Percentiles rank a stretch among this genome's conserved stretches.
phyloP scores from a whole-genome alignment of 1,284 basidiomycete genomes.

The Testicularia cyperi region DNA sequence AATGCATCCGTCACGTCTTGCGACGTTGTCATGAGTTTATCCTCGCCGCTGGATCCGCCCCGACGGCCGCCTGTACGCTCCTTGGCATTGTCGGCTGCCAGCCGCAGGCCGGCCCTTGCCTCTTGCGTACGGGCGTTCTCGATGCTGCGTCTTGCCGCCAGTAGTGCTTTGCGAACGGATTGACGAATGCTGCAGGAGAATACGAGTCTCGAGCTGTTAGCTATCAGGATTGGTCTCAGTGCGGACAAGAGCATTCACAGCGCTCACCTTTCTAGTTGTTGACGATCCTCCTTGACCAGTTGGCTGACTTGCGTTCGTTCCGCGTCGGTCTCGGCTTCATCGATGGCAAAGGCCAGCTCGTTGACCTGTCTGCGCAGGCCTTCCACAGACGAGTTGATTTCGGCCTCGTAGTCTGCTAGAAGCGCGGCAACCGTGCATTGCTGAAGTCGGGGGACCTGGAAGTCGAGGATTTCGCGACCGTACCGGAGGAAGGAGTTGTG shows the following conservation, averaged over 20 bases:
- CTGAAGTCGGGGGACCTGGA: conserved; percentile 35
- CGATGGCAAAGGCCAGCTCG: conserved; percentile 35
- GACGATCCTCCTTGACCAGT: conserved; percentile 1
- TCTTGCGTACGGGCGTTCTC: conserved; percentile 14
- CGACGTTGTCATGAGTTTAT: conserved; percentile 51
- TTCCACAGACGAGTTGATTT: conserved; percentile 37
- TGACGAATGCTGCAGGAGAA: conserved; percentile 12
- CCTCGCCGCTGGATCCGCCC: conserved; percentile 33
- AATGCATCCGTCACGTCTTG: conserved; percentile 54
- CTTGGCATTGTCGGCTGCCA: conserved; percentile 38
- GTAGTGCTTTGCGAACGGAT: conserved; percentile 14
- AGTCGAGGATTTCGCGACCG: conserved; percentile 24
- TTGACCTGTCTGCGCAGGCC: conserved; percentile 30
- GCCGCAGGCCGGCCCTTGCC: conserved; percentile 16
- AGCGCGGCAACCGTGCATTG: conserved; percentile 17
- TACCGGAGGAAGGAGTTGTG: conserved; percentile 29
- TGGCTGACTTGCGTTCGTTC: conserved; percentile 22
- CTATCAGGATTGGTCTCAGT: too few species aligned
- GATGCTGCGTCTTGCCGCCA: conserved; percentile 21
- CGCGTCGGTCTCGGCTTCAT: conserved; percentile 31
- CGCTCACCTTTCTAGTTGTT: conserved; percentile 20
- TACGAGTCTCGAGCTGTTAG: too few species aligned
- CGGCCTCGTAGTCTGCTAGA: conserved; percentile 34
- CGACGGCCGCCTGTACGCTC: conserved; percentile 23
- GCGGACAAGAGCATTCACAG: neutral